Evolutionary conservation across 2,329 filamentous ascomycete species (phyloP).

Genomic region (Arthrobotrys conoides): DNA sequence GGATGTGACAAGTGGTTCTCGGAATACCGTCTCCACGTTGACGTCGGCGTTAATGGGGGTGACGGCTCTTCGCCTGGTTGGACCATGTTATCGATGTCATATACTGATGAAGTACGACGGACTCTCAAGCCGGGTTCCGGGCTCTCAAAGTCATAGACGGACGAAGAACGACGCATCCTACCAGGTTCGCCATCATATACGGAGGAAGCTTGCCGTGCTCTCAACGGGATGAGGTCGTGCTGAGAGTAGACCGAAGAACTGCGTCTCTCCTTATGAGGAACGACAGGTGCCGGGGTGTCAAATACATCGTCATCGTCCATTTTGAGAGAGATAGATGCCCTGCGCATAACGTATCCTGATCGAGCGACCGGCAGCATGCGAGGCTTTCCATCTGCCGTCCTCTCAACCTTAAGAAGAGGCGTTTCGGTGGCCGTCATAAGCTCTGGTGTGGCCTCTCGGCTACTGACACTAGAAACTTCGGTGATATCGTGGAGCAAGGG

Average conservation of each 20-base stretch:
- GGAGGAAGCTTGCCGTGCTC: background rate
- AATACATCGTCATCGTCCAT: conserved; percentile 48
- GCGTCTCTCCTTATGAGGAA: conserved; percentile 35
- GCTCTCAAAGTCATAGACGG: conserved; percentile 27
- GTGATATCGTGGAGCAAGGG: conserved; percentile 46
- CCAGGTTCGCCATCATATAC: background rate
- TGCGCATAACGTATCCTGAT: conserved; percentile 25
- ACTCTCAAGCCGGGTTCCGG: background rate
- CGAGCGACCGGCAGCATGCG: conserved; percentile 36
- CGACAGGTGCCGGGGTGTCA: conserved; percentile 37
- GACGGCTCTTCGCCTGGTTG: conserved; percentile 51
- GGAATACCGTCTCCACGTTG: conserved; percentile 32
- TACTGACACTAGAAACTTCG: conserved; percentile 48
- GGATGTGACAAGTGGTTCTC: conserved; percentile 42
- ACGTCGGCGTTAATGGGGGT: conserved; percentile 21
- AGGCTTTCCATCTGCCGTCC: conserved; percentile 23
- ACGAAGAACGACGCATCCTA: conserved; percentile 7
- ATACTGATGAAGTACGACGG: conserved; percentile 39
- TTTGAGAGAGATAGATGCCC: conserved; percentile 30
- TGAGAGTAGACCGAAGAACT: conserved; percentile 30
- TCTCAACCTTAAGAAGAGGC: conserved; percentile 12
- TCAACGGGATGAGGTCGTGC: conserved; percentile 7
- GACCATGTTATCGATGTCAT: conserved; percentile 24
- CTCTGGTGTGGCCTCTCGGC: conserved; percentile 19
- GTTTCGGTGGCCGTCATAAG: conserved; percentile 29